Percentiles rank a stretch among this genome's conserved stretches.
Evolutionary conservation across 371 early-diverging fungal genomes (phyloP).

Genomic region (Capillidium heterosporum): DNA sequence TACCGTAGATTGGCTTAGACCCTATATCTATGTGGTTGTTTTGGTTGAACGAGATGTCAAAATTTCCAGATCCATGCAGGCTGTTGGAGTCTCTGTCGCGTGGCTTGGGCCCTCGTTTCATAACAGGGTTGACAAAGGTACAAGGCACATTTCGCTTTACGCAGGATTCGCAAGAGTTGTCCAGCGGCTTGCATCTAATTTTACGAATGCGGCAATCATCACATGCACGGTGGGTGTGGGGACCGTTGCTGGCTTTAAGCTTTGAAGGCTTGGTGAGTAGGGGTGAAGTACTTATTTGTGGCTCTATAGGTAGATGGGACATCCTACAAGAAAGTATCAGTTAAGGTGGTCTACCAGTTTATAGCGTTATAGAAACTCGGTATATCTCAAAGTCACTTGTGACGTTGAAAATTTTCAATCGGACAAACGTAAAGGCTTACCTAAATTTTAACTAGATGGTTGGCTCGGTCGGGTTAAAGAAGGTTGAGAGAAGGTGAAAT

Average conservation of each 20-base stretch:
- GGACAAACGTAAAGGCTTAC: too few species aligned
- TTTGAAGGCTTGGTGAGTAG: neutral
- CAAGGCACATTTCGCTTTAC: neutral
- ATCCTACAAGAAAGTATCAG: too few species aligned
- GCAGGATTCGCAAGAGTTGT: neutral
- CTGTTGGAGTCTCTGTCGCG: neutral
- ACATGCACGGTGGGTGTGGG: slow-evolving; percentile 4
- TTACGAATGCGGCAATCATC: slow-evolving; percentile 5
- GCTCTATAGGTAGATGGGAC: neutral
- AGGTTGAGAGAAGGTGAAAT: too few species aligned
- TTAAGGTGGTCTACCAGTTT: too few species aligned
- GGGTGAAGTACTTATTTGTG: neutral
- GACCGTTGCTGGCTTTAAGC: neutral
- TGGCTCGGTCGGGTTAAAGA: too few species aligned
- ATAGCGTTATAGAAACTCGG: too few species aligned
- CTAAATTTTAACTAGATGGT: too few species aligned
- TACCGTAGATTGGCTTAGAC: neutral
- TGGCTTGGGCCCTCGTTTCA: slow-evolving; percentile 5
- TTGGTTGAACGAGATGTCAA: neutral
- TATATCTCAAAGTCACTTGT: too few species aligned
- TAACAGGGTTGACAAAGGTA: neutral
- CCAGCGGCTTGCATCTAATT: neutral
- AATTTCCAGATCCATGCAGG: neutral
- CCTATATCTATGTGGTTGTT: neutral
- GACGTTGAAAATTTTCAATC: too few species aligned